Base-by-base conservation (phyloP, 345 rosid genomes). In the Euphorbia peplus region DNA sequence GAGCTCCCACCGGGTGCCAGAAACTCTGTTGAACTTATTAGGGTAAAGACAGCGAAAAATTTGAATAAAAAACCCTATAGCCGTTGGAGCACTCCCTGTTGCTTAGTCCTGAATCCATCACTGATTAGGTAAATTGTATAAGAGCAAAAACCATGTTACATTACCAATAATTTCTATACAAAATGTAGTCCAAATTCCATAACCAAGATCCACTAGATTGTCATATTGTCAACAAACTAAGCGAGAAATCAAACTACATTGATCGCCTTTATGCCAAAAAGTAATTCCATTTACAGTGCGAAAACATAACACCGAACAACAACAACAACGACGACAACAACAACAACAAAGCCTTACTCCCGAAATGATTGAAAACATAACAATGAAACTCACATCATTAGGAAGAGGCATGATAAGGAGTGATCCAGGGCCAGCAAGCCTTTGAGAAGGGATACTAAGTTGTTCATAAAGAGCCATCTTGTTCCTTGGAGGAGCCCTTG, bases 391-490 rank as follows among this genome's bases (percentile, higher is more conserved):
- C 70, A 82, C 84, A 73, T 70, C 70, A 28, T 67, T 63, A 58
- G 69, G 82, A 72, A 69, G 64, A 64, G 88, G 86, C 74, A 78
- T 51, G 35, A 61, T 42, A 15, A 85, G 66, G 13, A 73, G 52
- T 59, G 83, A 70, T 69, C 73, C 82, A 25, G 80, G 54, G 64
- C 68, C 58, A n/a, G n/a, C n/a, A 21, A 69, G 70, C 75, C 84
- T 77, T 39, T 81, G 87, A 50, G 86, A 80, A 69, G 96, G 92
- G 22, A 87, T 56, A 67, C 86, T 81, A 37, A 89, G 75, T 64
- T 85, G 90, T 52, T 87, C 92, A 71, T 87, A 87, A 50, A 85
- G 84, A 73, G 96, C 92, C 91, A 89, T 87, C 74, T 89, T 85
- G 75, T 87, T 89, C 75, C 90, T 81, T 35, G 92, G 90, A 74